A percentile compares a stretch with the other conserved stretches of the same genome.
These are phyloP conservation scores for Drechmeria coniospora DNA, from an alignment of 2,329 filamentous ascomycete species.

Conservation along the genomic window DNA sequence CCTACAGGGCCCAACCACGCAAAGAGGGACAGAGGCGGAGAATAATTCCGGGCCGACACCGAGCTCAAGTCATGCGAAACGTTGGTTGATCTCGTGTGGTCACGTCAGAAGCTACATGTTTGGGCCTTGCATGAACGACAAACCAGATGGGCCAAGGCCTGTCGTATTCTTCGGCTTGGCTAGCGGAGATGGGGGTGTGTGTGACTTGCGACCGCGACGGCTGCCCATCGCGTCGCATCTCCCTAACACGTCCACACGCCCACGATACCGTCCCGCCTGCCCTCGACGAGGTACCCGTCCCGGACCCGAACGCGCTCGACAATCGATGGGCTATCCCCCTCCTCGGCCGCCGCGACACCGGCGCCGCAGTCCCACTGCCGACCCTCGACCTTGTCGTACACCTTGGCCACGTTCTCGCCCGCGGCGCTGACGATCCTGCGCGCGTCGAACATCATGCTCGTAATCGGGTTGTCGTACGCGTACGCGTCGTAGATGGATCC, in stretches of 20 bases:
- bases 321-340: conserved; percentile 46
- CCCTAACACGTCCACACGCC: conserved; percentile 71
- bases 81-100: too few species aligned
- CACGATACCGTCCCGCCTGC: conserved; percentile 71
- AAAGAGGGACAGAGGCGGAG: too few species aligned
- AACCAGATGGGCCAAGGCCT: too few species aligned
- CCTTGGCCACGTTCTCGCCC: conserved; percentile 86
- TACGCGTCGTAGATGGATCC: conserved; percentile 93
- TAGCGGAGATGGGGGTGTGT: too few species aligned
- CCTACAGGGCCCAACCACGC: too few species aligned
- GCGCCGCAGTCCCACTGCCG: conserved; percentile 93
- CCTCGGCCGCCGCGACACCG: conserved; percentile 54
- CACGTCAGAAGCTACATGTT: too few species aligned
- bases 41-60: too few species aligned
- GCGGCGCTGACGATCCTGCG: conserved; percentile 81
- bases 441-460: conserved; percentile 93
- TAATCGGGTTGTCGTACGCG: conserved; percentile 83
- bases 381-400: conserved; percentile 95
- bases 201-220: too few species aligned
- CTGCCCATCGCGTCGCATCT: too few species aligned
- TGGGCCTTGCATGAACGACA: too few species aligned
- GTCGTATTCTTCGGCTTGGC: too few species aligned
- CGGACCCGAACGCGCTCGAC: conserved; percentile 81
- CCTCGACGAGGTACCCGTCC: conserved; percentile 88
- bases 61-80: too few species aligned